Evolutionary conservation across 768 basidiomycete genomes (phyloP), one percentile per base, ranked within the genome.

Genomic region (Asterophora parasitica): DNA sequence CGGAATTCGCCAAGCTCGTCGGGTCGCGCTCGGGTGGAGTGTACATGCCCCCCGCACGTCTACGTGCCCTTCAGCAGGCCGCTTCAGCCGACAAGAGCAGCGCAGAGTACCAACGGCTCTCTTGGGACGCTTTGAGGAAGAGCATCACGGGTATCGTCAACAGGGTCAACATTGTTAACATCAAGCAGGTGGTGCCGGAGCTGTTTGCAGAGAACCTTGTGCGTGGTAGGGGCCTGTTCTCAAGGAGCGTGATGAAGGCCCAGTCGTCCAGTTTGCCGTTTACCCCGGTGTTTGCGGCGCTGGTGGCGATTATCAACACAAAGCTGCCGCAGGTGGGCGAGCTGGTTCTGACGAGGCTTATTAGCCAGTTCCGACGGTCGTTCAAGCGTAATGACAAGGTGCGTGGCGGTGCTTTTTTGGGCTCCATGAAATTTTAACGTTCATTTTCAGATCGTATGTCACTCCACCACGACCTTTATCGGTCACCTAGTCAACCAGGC

Each of bases 61-160:
- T 98, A 32, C 79, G 93, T 38, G 93, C 92, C 0, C 76, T 99
- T 66, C 92, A 94, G 58, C 85, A 80, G 36, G 88, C 86, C 26
- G 91, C 92, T 7, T 68, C 81, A 5, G 69, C 76, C 52, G 91
- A 96, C 73, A 94, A 94, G 71, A 72, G 75, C 39, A 87, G 88
- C 50, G 59, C 84, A 15, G 94, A 96, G 68, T 98, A 88, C 67
- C 96, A 99, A 67, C 79, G 96, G 8, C 69, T 99, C 50, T 89
- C 92, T 8, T 99, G 96, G 96, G 96, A 99, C 61, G 96, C 96
- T 1, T 71, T 99, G 50, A 84, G 94, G 62, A 99, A 99, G 69
- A 90, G 87, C 42, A 88, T 99, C 60, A 98, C 96, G 23, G 96
- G 96, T 92, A 87, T 98, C 57, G 95, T 98, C 76, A 99, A 99